Evolutionary conservation across 805 yeast species (phyloP), one percentile per base, ranked within the genome.

Genomic region (Kuraishia borneana): DNA sequence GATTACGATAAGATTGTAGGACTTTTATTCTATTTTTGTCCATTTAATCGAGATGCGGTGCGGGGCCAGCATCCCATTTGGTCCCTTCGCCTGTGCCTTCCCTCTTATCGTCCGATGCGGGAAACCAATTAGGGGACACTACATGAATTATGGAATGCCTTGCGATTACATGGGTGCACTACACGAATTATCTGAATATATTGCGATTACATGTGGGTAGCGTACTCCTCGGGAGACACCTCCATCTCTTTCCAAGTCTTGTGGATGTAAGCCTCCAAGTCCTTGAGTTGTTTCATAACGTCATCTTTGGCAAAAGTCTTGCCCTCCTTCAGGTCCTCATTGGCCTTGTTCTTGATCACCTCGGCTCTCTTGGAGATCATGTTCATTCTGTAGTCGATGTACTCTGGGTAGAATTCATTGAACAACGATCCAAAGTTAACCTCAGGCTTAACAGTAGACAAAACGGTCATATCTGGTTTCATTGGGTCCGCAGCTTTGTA

Each of bases 381-480:
- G 21, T 58, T 50, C 44, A 60, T 42, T 47, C 66, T 54, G 47
- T 58, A 62, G 32, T 53, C 45, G 43, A 60, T 46, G 58, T 58
- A 62, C 26, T 61, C 62, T 18, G 60, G 60, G 42, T 61, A 61
- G 45, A 54, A 61, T 12, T 56, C 58, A 36, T 60, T 50, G 41
- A 55, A 60, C 31, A 58, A 40, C 14, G 65, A 50, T 14, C 59
- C 62, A 35, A 48, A 49, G 37, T 56, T 47, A 19, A 36, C 47
- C 32, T 60, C 57, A 16, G 71, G 68, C 44, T 56, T 61, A 32
- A 59, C 60, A 2, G 69, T 61, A 16, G 58, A 50, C 34, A 61
- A 46, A 13, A 61, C 65, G n/a, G 65, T 55, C 12, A 49, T 47
- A 28, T 63, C 65, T 18, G 58, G 61, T 28, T 45, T 34, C 35